Conservation (phyloP, 2,329 filamentous ascomycete genomes). For the Xylariaceae sp. region DNA sequence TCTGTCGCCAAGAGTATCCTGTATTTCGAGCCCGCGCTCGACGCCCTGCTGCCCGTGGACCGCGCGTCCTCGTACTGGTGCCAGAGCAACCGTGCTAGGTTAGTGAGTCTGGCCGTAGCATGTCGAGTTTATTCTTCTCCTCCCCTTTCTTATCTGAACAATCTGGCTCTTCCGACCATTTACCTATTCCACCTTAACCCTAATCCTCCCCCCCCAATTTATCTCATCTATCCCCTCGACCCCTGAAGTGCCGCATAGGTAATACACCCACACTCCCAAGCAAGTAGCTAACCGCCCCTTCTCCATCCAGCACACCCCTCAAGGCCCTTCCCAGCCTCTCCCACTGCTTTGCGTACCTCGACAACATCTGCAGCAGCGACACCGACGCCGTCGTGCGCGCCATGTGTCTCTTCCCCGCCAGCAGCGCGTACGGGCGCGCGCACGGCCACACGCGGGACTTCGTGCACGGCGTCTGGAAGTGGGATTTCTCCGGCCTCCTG, state of each 20-base stretch:
- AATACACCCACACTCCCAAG: not conserved
- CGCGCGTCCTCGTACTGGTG: constrained; percentile 40
- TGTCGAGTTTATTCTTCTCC: too few species aligned
- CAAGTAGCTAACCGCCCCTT: not conserved
- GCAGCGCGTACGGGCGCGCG: constrained; percentile 36
- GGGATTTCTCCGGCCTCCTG: constrained; percentile 41
- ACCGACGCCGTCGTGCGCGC: constrained; percentile 30
- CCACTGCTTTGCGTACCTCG: constrained; percentile 32
- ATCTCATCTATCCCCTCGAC: too few species aligned
- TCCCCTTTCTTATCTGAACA: too few species aligned
- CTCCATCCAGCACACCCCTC: constrained; percentile 27
- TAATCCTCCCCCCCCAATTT: too few species aligned
- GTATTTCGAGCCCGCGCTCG: constrained; percentile 41
- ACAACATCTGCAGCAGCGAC: constrained; percentile 18
- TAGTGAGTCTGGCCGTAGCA: not conserved
- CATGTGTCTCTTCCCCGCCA: constrained; percentile 39
- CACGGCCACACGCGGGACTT: constrained; percentile 39
- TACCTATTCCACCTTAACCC: too few species aligned
- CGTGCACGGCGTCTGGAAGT: constrained; percentile 45
- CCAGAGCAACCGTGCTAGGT: constrained; percentile 36
- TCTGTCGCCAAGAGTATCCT: constrained; percentile 38
- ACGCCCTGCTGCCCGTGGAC: constrained; percentile 33
- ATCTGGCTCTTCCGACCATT: too few species aligned
- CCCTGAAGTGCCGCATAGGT: too few species aligned
- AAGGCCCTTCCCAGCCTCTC: constrained; percentile 12